Evolutionary conservation across 1,284 basidiomycete species (phyloP), one percentile per base, ranked within the genome.

Genomic region (Moniliophthora roreri): DNA sequence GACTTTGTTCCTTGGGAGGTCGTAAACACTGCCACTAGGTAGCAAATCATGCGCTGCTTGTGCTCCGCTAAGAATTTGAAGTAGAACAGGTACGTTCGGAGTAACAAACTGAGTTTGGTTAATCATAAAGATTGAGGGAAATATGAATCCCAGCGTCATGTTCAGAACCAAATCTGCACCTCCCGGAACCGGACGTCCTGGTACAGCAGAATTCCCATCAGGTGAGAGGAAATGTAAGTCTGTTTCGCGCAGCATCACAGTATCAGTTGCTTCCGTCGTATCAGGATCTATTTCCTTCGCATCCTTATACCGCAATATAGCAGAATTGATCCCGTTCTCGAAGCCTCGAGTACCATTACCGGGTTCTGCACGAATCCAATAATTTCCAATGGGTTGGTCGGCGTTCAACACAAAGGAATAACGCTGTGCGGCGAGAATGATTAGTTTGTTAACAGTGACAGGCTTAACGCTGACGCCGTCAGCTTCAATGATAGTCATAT

Each of bases 401-500:
- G 74, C 73, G 2, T 61, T 58, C 3, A 77, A 57, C 4, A 72
- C 62, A 13, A 72, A 60, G 0, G 72, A 75, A 46, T 72, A 72
- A n/a, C 67, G 72, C 56, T 77, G 72, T 15, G 63, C 75, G 38
- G 72, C 65, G 39, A 65, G 66, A n/a, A 80, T 66, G 4, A 58
- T 55, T 15, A 79, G 7, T 2, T 60, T 69, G 51, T 78, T 75
- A 1, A 80, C 71, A 0, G 63, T 50, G 3, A 69, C 59, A 8
- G 76, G 75, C 16, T 61, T 16, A 0, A 69, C 66, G 51, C 67
- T 67, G 23, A 54, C 63, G 2, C 79, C 79, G 48, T 82, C 80
- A 0, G 61, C 72, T 61, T 82, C 71, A 54, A 82, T 75, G 57
- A 81, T 63, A 3, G 74, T 77, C 65, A 79, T 62, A 1, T 58